Evolutionary conservation across 148 eudicot genomes (phyloP).

Genomic region (Rhododendron molle): DNA sequence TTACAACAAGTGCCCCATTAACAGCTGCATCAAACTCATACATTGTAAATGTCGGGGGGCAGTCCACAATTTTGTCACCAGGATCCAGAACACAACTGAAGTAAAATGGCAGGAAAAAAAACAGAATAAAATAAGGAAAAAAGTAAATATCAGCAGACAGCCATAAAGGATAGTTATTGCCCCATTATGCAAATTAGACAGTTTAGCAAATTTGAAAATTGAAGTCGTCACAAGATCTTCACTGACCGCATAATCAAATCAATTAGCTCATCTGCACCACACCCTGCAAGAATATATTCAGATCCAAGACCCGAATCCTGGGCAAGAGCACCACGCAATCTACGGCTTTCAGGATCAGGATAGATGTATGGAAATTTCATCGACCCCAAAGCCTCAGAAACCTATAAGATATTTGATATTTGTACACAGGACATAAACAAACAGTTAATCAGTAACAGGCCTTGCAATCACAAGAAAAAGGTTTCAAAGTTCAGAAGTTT

Average conservation of each 20-base stretch:
- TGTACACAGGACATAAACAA: not conserved
- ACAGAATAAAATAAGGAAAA: conserved; percentile 1
- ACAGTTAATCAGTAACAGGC: not conserved
- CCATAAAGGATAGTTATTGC: too few relatives aligned
- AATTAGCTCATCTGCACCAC: conserved; percentile 97
- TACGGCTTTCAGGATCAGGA: conserved; percentile 96
- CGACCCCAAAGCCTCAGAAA: conserved; percentile 75
- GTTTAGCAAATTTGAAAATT: conserved; percentile 15
- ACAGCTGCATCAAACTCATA: conserved; percentile 97
- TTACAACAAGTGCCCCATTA: conserved; percentile 74
- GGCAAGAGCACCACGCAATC: conserved; percentile 89
- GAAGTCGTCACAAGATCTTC: not conserved
- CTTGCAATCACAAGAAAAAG: not conserved
- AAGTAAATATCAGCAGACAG: not conserved
- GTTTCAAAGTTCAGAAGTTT: not conserved
- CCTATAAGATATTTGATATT: conserved; percentile 37
- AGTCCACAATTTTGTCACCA: conserved; percentile 92
- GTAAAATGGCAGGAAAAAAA: conserved; percentile 10
- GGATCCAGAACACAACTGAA: conserved; percentile 95
- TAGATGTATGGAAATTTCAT: conserved; percentile 87
- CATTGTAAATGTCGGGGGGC: conserved; percentile 98
- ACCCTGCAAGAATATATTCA: conserved; percentile 84
- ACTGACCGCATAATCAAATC: conserved; percentile 97
- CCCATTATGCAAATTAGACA: not conserved
- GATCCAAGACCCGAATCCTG: conserved; percentile 86